phyloP scores from a whole-genome alignment of 306 rosid species.

The Begonia masoniana region DNA sequence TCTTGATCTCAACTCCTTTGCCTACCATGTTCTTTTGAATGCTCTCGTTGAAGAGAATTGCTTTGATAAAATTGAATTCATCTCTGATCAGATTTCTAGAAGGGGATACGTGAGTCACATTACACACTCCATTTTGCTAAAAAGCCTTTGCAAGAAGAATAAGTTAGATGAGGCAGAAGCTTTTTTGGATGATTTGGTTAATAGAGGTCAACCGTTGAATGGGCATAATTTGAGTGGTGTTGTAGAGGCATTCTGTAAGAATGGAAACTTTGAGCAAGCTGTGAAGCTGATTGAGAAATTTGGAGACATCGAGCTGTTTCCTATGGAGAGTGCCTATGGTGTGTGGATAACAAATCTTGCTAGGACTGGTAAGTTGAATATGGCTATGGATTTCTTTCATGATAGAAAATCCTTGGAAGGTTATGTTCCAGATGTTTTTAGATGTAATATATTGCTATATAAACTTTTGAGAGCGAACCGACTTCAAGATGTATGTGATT shows the following conservation, averaged over 20 bases:
- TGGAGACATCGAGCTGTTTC: conserved; percentile 14
- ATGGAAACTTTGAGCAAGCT: conserved; percentile 31
- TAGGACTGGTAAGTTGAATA: conserved; percentile 36
- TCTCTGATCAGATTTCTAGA: conserved; percentile 34
- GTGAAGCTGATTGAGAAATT: conserved; percentile 36
- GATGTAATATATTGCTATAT: conserved; percentile 47
- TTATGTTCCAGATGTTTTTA: conserved; percentile 30
- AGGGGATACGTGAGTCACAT: conserved; percentile 33
- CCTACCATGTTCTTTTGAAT: conserved; percentile 47
- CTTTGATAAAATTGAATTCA: conserved; percentile 28
- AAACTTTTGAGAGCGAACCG: conserved; percentile 54
- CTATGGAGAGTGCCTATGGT: conserved; percentile 33
- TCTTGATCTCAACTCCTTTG: conserved; percentile 38
- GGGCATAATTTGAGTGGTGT: conserved; percentile 30
- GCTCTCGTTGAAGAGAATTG: conserved; percentile 38
- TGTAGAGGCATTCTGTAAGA: conserved; percentile 41
- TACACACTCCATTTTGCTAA: conserved; percentile 29
- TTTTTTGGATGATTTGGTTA: conserved; percentile 20
- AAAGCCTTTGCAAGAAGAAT: conserved; percentile 40
- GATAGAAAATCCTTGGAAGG: conserved; percentile 34
- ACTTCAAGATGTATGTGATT: conserved; percentile 41
- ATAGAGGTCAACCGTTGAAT: conserved; percentile 16
- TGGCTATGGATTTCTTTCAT: conserved; percentile 42
- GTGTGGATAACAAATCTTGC: conserved; percentile 51
- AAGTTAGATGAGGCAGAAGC: conserved; percentile 45